Percentiles rank a stretch among this genome's conserved stretches.
These are phyloP conservation scores for Chamaecyparis obtusa DNA, from an alignment of 75 land plant genomes.

Conservation along the genomic window DNA sequence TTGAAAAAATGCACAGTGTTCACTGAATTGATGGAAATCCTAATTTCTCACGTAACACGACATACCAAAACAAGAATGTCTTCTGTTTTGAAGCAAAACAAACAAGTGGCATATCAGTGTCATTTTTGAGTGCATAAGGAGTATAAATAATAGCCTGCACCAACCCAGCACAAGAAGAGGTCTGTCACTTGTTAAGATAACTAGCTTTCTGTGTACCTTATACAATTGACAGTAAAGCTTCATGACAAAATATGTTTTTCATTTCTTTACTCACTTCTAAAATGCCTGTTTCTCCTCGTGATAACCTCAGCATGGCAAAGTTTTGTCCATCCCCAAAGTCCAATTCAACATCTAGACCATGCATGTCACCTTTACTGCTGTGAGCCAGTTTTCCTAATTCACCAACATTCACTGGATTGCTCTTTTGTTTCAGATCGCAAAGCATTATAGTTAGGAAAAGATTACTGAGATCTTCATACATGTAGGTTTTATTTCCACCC, in stretches of 20 bases:
- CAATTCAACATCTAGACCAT: constrained; percentile 64
- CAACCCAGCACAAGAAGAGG: background rate
- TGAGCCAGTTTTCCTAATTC: constrained; percentile 59
- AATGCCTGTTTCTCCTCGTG: constrained; percentile 63
- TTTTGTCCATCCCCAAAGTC: constrained; percentile 62
- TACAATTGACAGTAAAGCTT: background rate
- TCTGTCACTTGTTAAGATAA: background rate
- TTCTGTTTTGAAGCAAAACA: constrained; percentile 49
- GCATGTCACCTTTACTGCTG: constrained; percentile 39
- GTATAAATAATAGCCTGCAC: constrained; percentile 70
- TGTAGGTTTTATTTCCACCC: constrained; percentile 44
- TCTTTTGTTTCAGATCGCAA: constrained; percentile 33
- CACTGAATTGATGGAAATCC: background rate
- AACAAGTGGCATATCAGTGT: constrained; percentile 51
- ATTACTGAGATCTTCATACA: constrained; percentile 64
- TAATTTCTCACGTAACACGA: background rate
- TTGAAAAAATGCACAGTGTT: background rate
- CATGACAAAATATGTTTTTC: background rate
- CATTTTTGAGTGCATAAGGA: constrained; percentile 57
- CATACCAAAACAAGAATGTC: constrained; percentile 39
- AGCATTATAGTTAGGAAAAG: constrained; percentile 60
- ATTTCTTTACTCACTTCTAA: constrained; percentile 53
- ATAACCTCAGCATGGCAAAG: constrained; percentile 60
- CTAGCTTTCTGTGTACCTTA: background rate
- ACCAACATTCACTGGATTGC: constrained; percentile 59